Evolutionary conservation across 495 filamentous ascomycete genomes (phyloP).

Genomic region (Copromyces sp.): DNA sequence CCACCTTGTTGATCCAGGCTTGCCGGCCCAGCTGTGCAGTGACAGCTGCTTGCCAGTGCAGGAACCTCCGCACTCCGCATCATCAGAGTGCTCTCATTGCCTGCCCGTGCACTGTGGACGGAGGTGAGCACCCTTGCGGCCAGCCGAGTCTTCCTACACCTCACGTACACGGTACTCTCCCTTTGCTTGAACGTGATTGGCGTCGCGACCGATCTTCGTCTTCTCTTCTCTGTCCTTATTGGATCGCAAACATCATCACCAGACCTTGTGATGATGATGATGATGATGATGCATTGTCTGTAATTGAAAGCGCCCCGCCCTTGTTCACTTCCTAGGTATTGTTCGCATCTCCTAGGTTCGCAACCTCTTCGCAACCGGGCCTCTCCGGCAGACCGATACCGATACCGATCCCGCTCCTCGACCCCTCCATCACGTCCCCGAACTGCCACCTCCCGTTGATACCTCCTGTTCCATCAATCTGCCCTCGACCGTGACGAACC

Average conservation of each 20-base stretch:
- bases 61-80: not conserved
- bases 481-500: conserved; percentile 2
- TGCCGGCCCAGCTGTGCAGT: not conserved
- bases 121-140: not conserved
- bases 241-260: not conserved
- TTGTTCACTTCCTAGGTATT: not conserved
- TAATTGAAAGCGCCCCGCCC: not conserved
- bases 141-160: not conserved
- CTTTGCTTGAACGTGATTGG: not conserved
- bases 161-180: not conserved
- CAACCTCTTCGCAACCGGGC: not conserved
- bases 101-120: not conserved
- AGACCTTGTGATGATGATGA: not conserved
- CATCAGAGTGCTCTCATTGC: not conserved
- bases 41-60: not conserved
- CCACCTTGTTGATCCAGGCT: not conserved
- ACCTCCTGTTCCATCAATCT: not conserved
- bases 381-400: not conserved
- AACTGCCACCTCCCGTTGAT: not conserved
- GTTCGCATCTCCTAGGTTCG: not conserved
- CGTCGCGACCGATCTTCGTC: not conserved
- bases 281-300: not conserved
- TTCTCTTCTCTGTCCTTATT: not conserved
- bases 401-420: not conserved
- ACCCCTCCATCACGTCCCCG: not conserved